Percentiles rank a stretch among this genome's conserved stretches.
Evolutionary conservation across 83 land plant genomes (phyloP).

Genomic region (Picea abies): DNA sequence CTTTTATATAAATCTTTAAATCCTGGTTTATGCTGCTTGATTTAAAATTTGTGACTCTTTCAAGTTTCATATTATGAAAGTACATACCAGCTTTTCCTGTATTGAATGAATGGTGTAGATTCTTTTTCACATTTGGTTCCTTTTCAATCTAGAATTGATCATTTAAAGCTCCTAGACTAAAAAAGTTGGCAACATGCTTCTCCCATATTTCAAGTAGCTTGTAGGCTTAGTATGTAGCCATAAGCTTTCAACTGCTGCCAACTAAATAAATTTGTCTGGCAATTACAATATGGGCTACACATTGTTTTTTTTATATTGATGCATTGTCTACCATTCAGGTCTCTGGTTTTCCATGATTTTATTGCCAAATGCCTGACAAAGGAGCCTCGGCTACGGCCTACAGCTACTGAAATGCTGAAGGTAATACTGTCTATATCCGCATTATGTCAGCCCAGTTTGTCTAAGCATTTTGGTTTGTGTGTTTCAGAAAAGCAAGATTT

Average conservation of each 20-base stretch:
- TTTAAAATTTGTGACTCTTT: too few relatives aligned
- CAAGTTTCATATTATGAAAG: too few relatives aligned
- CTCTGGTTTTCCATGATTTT: constrained; percentile 96
- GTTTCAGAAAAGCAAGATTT: background rate
- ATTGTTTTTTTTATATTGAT: background rate
- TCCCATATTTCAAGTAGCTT: background rate
- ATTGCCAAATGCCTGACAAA: constrained; percentile 97
- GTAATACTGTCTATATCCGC: constrained; percentile 24
- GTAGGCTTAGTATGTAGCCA: background rate
- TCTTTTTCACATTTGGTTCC: background rate
- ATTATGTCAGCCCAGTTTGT: background rate
- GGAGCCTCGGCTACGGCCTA: constrained; percentile 94
- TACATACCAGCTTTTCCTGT: too few relatives aligned
- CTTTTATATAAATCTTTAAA: background rate
- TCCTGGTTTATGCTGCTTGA: too few relatives aligned
- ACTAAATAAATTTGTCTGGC: background rate
- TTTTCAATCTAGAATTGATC: background rate
- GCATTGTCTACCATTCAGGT: constrained; percentile 50
- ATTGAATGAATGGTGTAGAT: too few relatives aligned
- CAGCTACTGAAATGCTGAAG: constrained; percentile 87
- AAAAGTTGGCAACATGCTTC: background rate
- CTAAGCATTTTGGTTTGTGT: background rate
- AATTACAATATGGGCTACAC: background rate
- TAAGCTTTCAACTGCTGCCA: background rate
- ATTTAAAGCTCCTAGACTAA: background rate